These are phyloP conservation scores for Penicillium sp. DNA, from an alignment of 2,329 filamentous ascomycete genomes.

Conservation along the genomic window DNA sequence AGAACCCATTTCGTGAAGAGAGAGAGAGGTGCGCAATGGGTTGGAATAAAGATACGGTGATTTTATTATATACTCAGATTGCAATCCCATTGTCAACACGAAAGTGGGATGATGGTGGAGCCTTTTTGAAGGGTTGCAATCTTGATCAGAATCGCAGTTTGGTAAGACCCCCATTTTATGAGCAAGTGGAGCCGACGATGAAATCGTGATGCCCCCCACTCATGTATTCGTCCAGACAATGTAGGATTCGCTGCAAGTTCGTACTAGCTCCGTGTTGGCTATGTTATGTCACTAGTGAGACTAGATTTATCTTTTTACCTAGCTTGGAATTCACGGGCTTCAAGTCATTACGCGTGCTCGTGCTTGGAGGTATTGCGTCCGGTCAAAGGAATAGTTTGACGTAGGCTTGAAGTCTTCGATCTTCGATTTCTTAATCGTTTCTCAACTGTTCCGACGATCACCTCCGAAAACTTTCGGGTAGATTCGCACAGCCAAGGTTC, in stretches of 20 bases:
- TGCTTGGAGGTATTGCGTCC: too few species aligned
- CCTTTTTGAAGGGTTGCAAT: neutral
- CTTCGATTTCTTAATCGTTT: too few species aligned
- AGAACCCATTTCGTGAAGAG: constrained; percentile 23
- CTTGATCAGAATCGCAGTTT: neutral
- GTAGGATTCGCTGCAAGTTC: neutral
- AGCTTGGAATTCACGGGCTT: neutral
- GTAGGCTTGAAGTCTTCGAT: too few species aligned
- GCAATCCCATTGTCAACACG: neutral
- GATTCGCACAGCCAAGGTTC: too few species aligned
- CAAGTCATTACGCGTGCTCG: too few species aligned
- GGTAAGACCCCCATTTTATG: neutral
- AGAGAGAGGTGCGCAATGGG: neutral
- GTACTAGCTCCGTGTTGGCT: neutral
- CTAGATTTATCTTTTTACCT: neutral
- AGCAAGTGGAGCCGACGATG: neutral
- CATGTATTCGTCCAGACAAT: neutral
- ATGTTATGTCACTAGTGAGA: neutral
- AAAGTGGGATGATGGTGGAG: neutral
- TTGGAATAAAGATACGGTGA: neutral
- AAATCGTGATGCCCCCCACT: neutral
- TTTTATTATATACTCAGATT: constrained; percentile 3
- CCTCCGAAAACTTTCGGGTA: too few species aligned
- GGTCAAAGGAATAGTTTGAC: too few species aligned
- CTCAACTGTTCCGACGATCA: too few species aligned